Percentiles rank a stretch among this genome's conserved stretches.
These are phyloP conservation scores for Typha latifolia DNA, from an alignment of 176 grass and related monocot genomes.

Conservation along the genomic window DNA sequence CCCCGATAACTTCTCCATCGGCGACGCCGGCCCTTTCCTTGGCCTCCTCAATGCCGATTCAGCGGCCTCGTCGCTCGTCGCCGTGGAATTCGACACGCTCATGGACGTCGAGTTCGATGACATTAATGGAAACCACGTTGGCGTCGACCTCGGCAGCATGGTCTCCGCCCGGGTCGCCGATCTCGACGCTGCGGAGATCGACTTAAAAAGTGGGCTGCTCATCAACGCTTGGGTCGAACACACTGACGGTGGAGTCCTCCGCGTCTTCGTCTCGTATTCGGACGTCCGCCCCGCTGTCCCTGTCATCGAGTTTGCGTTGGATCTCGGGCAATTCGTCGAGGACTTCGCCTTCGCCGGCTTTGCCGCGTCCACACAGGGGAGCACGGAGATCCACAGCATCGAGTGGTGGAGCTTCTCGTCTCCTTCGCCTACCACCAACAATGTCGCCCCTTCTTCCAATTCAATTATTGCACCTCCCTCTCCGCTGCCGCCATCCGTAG, in stretches of 20 bases:
- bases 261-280: conserved; percentile 65
- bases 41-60: conserved; percentile 27
- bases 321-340: conserved; percentile 34
- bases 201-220: conserved; percentile 44
- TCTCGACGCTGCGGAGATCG: conserved; percentile 31
- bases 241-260: conserved; percentile 7
- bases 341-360: conserved; percentile 59
- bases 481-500: conserved; percentile 48
- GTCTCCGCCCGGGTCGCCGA: conserved; percentile 54
- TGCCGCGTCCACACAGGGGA: conserved; percentile 80
- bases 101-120: conserved; percentile 80
- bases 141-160: conserved; percentile 64
- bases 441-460: background rate
- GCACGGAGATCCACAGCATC: conserved; percentile 84
- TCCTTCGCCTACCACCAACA: conserved; percentile 11
- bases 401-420: conserved; percentile 84
- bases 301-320: conserved; percentile 39
- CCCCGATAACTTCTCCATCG: conserved; percentile 30
- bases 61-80: conserved; percentile 20
- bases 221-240: conserved; percentile 84
- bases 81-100: conserved; percentile 91
- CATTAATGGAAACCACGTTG: conserved; percentile 69
- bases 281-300: conserved; percentile 27
- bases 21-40: conserved; percentile 49
- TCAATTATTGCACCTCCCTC: conserved; percentile 38